Percentiles rank a stretch among this genome's conserved stretches.
phyloP scores from a whole-genome alignment of 2,329 filamentous ascomycete species.

The Fulvia fulva region DNA sequence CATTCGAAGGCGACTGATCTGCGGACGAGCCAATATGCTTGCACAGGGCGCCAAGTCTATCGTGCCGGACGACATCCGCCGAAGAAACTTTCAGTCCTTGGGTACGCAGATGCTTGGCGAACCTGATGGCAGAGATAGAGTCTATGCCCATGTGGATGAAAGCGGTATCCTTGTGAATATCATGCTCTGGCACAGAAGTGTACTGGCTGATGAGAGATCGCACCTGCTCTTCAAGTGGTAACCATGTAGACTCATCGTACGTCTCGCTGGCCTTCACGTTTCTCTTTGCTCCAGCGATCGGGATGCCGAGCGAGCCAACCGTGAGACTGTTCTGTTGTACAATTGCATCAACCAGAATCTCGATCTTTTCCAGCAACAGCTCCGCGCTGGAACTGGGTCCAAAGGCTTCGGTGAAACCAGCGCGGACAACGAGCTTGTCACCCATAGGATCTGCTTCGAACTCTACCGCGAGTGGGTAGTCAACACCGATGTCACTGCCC shows the following conservation, averaged over 20 bases:
- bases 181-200: background rate
- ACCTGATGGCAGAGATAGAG: constrained; percentile 16
- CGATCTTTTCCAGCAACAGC: constrained; percentile 10
- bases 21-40: background rate
- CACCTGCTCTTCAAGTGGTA: constrained; percentile 6
- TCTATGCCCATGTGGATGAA: constrained; percentile 17
- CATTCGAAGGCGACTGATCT: background rate
- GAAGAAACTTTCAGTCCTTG: constrained; percentile 14
- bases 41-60: constrained; percentile 10
- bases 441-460: constrained; percentile 7
- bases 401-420: constrained; percentile 8
- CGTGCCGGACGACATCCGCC: constrained; percentile 10
- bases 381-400: background rate
- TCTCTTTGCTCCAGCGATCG: background rate
- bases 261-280: background rate
- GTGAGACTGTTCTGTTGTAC: constrained; percentile 3
- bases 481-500: constrained; percentile 9
- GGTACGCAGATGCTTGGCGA: constrained; percentile 10
- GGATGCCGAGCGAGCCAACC: background rate
- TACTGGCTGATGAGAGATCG: constrained; percentile 6
- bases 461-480: constrained; percentile 15
- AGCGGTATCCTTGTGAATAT: constrained; percentile 11
- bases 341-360: constrained; percentile 10
- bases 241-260: constrained; percentile 7
- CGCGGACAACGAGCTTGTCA: constrained; percentile 10